Evolutionary conservation across 1,284 basidiomycete genomes (phyloP).

Genomic region (Malassezia psittaci): DNA sequence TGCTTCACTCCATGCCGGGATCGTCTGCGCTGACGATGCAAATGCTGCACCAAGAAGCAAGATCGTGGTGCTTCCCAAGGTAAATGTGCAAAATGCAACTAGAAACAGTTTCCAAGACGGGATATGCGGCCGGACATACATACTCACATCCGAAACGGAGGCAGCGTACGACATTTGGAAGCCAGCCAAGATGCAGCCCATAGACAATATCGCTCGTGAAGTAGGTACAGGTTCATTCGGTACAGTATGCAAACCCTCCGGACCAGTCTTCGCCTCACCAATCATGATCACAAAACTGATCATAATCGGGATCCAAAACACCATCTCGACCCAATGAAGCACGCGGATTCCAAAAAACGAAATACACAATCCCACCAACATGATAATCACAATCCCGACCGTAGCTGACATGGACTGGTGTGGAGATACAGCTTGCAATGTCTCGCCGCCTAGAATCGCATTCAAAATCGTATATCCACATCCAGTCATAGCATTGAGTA

Average conservation of each 20-base stretch:
- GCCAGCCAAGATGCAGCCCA: slow-evolving; percentile 56
- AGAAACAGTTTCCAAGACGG: slow-evolving; percentile 53
- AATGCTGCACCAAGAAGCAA: slow-evolving; percentile 56
- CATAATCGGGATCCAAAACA: slow-evolving; percentile 67
- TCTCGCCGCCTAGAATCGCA: slow-evolving; percentile 52
- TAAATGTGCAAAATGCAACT: slow-evolving; percentile 56
- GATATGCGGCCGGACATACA: slow-evolving; percentile 51
- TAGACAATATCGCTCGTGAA: slow-evolving; percentile 52
- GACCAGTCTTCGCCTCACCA: slow-evolving; percentile 55
- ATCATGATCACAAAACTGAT: slow-evolving; percentile 56
- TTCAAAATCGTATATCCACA: slow-evolving; percentile 54
- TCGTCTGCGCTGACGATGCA: slow-evolving; percentile 53
- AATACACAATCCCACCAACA: slow-evolving; percentile 63
- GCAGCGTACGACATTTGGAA: slow-evolving; percentile 53
- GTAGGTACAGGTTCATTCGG: slow-evolving; percentile 51
- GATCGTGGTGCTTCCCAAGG: slow-evolving; percentile 55
- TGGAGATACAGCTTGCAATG: slow-evolving; percentile 49
- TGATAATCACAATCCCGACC: slow-evolving; percentile 79
- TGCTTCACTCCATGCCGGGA: slow-evolving; percentile 51
- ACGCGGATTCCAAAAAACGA: slow-evolving; percentile 70
- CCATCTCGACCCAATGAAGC: slow-evolving; percentile 59
- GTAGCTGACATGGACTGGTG: slow-evolving; percentile 45
- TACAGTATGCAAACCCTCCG: slow-evolving; percentile 51
- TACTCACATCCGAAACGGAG: slow-evolving; percentile 42
- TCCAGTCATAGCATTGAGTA: slow-evolving; percentile 43